Conservation (phyloP, 495 filamentous ascomycete species). For the Penicillium goetzii region DNA sequence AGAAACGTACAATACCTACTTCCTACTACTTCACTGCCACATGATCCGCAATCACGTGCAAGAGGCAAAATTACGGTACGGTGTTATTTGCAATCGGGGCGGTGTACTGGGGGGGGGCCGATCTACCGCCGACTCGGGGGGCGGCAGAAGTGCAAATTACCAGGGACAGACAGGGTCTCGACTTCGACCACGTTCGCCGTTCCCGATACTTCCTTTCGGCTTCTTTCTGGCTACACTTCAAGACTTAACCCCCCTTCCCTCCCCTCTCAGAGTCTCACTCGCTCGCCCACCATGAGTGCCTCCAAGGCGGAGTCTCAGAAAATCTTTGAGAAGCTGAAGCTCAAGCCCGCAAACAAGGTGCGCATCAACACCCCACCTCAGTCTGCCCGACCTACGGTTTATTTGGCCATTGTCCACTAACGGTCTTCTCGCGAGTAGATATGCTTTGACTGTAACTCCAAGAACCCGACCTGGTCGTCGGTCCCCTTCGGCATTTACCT, state of each 20-base stretch:
- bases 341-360: conserved; percentile 93
- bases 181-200: conserved; percentile 38
- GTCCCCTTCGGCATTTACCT: conserved; percentile 97
- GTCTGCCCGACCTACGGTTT: conserved; percentile 17
- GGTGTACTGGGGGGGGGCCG: neutral
- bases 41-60: conserved; percentile 10
- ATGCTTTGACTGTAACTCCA: conserved; percentile 96
- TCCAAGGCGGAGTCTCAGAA: conserved; percentile 94
- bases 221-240: conserved; percentile 24
- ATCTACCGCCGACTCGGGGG: conserved; percentile 11
- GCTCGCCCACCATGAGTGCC: conserved; percentile 69
- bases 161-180: conserved; percentile 20
- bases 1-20: no score
- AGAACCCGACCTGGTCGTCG: conserved; percentile 98
- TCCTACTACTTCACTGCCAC: neutral
- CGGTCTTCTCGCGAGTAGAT: conserved; percentile 55
- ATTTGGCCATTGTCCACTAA: conserved; percentile 29
- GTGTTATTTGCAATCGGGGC: conserved; percentile 7
- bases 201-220: conserved; percentile 25
- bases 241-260: conserved; percentile 14
- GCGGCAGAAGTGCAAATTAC: conserved; percentile 29
- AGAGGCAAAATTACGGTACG: conserved; percentile 10
- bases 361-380: conserved; percentile 36
- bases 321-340: conserved; percentile 96
- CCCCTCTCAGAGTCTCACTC: conserved; percentile 12